These are phyloP conservation scores for Cordyceps fumosorosea DNA, from an alignment of 2,329 filamentous ascomycete species.

Conservation along the genomic window DNA sequence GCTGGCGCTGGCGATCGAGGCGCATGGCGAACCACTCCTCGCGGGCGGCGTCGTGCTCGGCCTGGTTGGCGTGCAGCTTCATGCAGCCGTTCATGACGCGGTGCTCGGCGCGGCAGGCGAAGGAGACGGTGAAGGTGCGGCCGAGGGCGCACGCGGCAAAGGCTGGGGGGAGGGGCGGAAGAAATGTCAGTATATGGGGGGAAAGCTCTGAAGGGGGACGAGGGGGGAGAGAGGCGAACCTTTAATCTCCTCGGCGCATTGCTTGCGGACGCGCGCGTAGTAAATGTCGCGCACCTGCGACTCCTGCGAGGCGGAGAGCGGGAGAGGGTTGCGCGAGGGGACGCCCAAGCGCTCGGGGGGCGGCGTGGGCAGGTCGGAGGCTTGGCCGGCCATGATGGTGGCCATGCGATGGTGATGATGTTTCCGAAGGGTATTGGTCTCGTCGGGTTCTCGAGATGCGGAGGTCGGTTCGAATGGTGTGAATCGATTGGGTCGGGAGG, in stretches of 20 bases:
- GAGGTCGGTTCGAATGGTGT: not conserved
- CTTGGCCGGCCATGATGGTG: constrained; percentile 28
- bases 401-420: constrained; percentile 1
- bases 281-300: constrained; percentile 74
- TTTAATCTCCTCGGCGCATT: constrained; percentile 74
- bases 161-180: constrained; percentile 43
- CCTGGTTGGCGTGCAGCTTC: constrained; percentile 75
- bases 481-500: not conserved
- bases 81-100: constrained; percentile 92
- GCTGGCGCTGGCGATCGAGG: constrained; percentile 60
- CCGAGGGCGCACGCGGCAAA: constrained; percentile 87
- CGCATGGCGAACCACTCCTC: constrained; percentile 87
- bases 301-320: constrained; percentile 76
- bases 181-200: not conserved
- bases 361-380: constrained; percentile 16
- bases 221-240: constrained; percentile 36
- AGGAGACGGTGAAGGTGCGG: constrained; percentile 81
- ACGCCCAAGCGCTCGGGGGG: constrained; percentile 33
- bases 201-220: not conserved
- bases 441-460: not conserved
- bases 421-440: not conserved
- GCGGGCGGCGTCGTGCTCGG: constrained; percentile 78
- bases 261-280: constrained; percentile 67
- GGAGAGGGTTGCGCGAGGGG: constrained; percentile 70
- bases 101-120: constrained; percentile 73